phyloP scores from a whole-genome alignment of 2,329 filamentous ascomycete genomes.

The Talaromyces amestolkiae region DNA sequence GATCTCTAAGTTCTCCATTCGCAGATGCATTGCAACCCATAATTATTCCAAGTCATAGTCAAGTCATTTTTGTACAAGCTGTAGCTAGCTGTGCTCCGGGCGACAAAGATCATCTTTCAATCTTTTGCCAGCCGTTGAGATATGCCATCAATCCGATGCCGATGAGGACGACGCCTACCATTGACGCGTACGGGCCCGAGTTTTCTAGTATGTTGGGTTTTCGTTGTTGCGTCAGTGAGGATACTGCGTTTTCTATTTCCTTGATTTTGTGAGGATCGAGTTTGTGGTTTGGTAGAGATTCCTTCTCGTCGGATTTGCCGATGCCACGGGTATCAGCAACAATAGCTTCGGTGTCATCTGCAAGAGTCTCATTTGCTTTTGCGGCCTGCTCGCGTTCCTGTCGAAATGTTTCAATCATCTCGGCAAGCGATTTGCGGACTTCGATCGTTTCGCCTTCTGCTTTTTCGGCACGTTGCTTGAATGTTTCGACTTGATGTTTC shows the following conservation, averaged over 20 bases:
- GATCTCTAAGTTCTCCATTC: constrained; percentile 9
- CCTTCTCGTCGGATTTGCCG: constrained; percentile 1
- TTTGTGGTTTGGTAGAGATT: not conserved
- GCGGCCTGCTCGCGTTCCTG: constrained; percentile 55
- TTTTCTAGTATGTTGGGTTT: constrained; percentile 47
- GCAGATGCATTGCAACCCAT: constrained; percentile 15
- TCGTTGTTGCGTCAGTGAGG: constrained; percentile 42
- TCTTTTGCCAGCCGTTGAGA: constrained; percentile 75
- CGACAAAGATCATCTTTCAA: constrained; percentile 42
- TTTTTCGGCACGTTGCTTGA: constrained; percentile 71
- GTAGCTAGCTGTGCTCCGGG: not conserved
- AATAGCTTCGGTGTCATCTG: not conserved
- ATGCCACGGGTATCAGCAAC: not conserved
- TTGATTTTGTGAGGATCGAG: constrained; percentile 45
- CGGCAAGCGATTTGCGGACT: constrained; percentile 71
- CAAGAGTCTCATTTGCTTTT: constrained; percentile 29
- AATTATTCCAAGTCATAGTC: constrained; percentile 10
- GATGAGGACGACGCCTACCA: constrained; percentile 76
- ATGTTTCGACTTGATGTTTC: constrained; percentile 74
- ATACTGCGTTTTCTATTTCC: constrained; percentile 40
- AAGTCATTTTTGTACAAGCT: constrained; percentile 12
- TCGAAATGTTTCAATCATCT: constrained; percentile 83
- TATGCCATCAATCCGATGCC: constrained; percentile 85
- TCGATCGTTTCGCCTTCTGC: constrained; percentile 75
- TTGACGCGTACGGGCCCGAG: constrained; percentile 72